Percentiles rank a stretch among this genome's conserved stretches.
phyloP scores from a whole-genome alignment of 2,329 filamentous ascomycete species.

The Cercospora sp. region DNA sequence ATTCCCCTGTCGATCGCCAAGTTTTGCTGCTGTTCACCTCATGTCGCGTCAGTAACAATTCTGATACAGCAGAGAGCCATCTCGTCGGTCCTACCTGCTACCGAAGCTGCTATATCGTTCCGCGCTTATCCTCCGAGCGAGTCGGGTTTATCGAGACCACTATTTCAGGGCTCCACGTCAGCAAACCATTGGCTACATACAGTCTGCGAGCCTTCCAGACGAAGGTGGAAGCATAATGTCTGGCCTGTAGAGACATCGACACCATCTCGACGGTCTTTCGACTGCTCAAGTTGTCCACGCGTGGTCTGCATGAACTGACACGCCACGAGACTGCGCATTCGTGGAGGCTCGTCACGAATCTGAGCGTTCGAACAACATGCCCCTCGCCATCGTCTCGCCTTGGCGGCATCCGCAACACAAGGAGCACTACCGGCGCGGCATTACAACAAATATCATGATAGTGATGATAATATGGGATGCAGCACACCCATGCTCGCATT shows the following conservation, averaged over 20 bases:
- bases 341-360: too few relatives aligned
- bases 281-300: too few relatives aligned
- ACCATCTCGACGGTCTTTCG: too few relatives aligned
- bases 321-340: too few relatives aligned
- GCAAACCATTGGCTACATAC: not conserved
- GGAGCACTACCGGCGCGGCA: not conserved
- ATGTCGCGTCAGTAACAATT: not conserved
- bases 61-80: not conserved
- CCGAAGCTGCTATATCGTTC: not conserved
- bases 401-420: not conserved
- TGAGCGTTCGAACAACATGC: not conserved
- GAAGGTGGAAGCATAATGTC: too few relatives aligned
- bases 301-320: too few relatives aligned
- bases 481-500: not conserved
- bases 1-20: not conserved
- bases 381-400: not conserved
- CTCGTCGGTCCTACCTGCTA: not conserved
- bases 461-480: not conserved
- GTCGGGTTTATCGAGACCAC: not conserved
- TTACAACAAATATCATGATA: not conserved
- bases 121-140: not conserved
- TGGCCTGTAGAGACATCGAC: too few relatives aligned
- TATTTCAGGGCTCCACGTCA: not conserved
- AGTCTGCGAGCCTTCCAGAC: not conserved
- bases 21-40: not conserved